Base-by-base conservation (phyloP, 352 stramenopile genomes). In the Aphanomyces invadans region DNA sequence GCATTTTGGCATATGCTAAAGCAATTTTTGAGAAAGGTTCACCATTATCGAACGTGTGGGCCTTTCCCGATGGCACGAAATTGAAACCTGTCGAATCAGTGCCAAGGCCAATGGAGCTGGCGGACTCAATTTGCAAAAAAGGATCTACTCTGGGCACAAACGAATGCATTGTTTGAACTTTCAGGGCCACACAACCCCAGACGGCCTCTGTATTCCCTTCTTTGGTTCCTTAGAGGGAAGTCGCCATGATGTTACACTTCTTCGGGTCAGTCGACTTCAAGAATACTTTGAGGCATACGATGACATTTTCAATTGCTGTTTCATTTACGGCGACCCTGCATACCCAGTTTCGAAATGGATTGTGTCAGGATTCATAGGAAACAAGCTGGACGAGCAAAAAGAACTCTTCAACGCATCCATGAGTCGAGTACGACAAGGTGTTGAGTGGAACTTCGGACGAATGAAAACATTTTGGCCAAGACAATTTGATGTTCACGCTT, bases 371-470 rank as follows among this genome's bases (percentile, higher is more conserved):
- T 72, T 36, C 68, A 73, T 68, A 25, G 45, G 62, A 25, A 52
- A 46, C 19, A 7, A 61, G 31, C 0, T 28, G n/a, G 54, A 32
- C 15, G n/a, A 5, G 9, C 36, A 56, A 19, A 28, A 64, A n/a
- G 4, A 39, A 17, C 42, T 21, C 11, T 68, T 73, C 36, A 73
- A 70, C 38, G 3, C n/a, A 0, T 4, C 11, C 9, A 70, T 73
- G 62, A 70, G 68, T 21, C 45, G 21, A 19, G 39, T 65, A 0
- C 23, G 68, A 2, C 51, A 66, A 48, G 23, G 45, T 4, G 68
- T 70, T 2, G 68, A 72, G 29, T 72, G 60, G 68, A 56, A 51
- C 5, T 73, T 73, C 21, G 44, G 29, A 21, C 42, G 26, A 15
- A 38, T 70, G 23, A 66, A 73, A 38, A 68, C 17, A 2, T 31